Evolutionary conservation across 225 moss, liverwort and hornwort species (phyloP), one percentile per base, ranked within the genome.

Genomic region (Rhytidiadelphus loreus): DNA sequence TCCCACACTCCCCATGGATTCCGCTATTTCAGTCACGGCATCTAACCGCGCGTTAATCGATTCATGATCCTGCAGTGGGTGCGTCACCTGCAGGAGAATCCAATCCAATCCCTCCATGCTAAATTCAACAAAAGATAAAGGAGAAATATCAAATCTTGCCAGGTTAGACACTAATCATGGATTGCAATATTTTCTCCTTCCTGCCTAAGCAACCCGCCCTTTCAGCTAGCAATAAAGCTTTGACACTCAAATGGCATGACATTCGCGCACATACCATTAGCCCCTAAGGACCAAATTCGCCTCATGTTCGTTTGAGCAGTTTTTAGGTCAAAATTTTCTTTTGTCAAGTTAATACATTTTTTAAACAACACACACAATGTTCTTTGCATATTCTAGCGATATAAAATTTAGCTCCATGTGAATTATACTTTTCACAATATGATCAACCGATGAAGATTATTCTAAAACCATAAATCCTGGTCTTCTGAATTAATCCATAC

Each of bases 1-100:
- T 92, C 92, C 96, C 44, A 92, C 84, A 85, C 95, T 94, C 70
- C 95, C 93, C 88, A 96, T 94, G 50, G 96, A 96, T 88, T 94
- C 94, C 33, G 96, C 95, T 89, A 99, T 92, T 83, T 99, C 97
- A 43, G 95, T 88, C 85, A 99, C 97, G 60, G 98, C 96, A 88
- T 99, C 98, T 89, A 96, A 91, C 86, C 98, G 88, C 43, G 96
- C 93, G 56, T 92, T 87, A 77, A 99, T 96, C 44, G 92, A 90
- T 77, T 82, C 92, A 87, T 88, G 94, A 85, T 96, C 96, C 89
- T 94, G 96, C 72, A 99, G 86, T 57, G 98, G 98, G 84, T 99
- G 98, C 12, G 96, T 97, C 82, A 99, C 97, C 98, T 99, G 89
- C 86, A 90, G 66, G 37, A 90, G 77, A 39, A 50, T 48, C 70